Evolutionary conservation across 2,329 filamentous ascomycete species (phyloP).

Genomic region (Aphanocladium album): DNA sequence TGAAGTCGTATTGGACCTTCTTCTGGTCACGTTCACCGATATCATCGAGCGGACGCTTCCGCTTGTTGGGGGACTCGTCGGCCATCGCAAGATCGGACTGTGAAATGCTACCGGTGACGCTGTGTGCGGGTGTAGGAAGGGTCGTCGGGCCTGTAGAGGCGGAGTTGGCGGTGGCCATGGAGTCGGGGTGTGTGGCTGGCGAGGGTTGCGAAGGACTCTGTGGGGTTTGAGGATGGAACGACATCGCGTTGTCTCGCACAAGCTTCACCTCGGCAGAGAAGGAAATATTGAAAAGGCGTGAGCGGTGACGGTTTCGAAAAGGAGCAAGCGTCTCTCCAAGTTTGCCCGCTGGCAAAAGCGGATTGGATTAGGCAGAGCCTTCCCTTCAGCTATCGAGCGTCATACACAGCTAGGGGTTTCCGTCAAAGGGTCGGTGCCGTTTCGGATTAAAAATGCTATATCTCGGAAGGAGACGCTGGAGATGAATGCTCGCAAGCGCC

Average conservation of each 20-base stretch:
- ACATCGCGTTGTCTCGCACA: conserved; percentile 39
- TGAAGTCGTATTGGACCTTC: conserved; percentile 58
- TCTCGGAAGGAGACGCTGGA: neutral
- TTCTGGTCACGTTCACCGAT: conserved; percentile 52
- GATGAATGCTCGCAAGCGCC: neutral
- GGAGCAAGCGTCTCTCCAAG: conserved; percentile 10
- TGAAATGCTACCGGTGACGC: conserved; percentile 52
- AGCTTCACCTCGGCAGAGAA: neutral
- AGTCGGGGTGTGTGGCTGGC: conserved; percentile 49
- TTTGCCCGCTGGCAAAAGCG: conserved; percentile 13
- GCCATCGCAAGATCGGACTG: conserved; percentile 42
- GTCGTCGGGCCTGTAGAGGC: conserved; percentile 34
- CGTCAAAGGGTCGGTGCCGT: conserved; percentile 3
- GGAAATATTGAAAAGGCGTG: neutral
- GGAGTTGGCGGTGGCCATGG: conserved; percentile 38
- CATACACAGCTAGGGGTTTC: conserved; percentile 13
- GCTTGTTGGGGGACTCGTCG: conserved; percentile 54
- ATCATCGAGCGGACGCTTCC: conserved; percentile 56
- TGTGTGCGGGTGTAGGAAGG: conserved; percentile 58
- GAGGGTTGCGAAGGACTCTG: conserved; percentile 62
- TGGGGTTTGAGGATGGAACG: conserved; percentile 62
- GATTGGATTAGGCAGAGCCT: conserved; percentile 13
- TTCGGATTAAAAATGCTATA: neutral
- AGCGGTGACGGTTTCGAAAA: neutral
- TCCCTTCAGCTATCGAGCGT: conserved; percentile 13